Evolutionary conservation across 345 rosid genomes (phyloP).

Genomic region (Xanthoceras sorbifolium): DNA sequence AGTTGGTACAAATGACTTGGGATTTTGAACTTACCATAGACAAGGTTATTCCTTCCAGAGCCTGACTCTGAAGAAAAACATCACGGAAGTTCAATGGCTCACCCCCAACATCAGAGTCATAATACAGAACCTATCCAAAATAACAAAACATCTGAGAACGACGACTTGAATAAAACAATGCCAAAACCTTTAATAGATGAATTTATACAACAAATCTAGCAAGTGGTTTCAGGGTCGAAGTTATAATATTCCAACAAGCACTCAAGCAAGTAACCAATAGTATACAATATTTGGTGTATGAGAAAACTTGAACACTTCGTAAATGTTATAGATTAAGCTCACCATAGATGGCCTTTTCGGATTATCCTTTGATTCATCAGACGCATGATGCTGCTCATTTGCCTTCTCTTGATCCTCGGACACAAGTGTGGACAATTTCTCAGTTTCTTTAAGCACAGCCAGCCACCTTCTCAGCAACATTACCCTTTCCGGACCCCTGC

Average conservation of each 20-base stretch:
- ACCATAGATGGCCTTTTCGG: constrained; percentile 54
- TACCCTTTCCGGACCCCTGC: constrained; percentile 75
- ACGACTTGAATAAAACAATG: not conserved
- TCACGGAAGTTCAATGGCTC: constrained; percentile 83
- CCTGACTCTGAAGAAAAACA: constrained; percentile 95
- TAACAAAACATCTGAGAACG: constrained; percentile 17
- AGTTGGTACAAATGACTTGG: not conserved
- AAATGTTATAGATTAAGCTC: constrained; percentile 12
- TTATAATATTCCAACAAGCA: not conserved
- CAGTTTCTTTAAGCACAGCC: constrained; percentile 72
- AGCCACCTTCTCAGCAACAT: constrained; percentile 79
- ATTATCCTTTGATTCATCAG: constrained; percentile 57
- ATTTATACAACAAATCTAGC: not conserved
- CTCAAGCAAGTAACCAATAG: not conserved
- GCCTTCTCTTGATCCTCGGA: constrained; percentile 46
- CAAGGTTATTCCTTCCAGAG: constrained; percentile 82
- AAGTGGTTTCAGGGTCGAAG: not conserved
- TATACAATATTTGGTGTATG: not conserved
- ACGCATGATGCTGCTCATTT: constrained; percentile 40
- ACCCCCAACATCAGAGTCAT: constrained; percentile 79
- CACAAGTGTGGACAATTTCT: constrained; percentile 37
- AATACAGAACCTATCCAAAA: constrained; percentile 68
- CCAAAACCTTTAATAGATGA: not conserved
- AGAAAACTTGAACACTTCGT: not conserved
- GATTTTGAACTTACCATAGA: constrained; percentile 65